Evolutionary conservation across 2,329 filamentous ascomycete species (phyloP).

Genomic region (Fusarium sp.): DNA sequence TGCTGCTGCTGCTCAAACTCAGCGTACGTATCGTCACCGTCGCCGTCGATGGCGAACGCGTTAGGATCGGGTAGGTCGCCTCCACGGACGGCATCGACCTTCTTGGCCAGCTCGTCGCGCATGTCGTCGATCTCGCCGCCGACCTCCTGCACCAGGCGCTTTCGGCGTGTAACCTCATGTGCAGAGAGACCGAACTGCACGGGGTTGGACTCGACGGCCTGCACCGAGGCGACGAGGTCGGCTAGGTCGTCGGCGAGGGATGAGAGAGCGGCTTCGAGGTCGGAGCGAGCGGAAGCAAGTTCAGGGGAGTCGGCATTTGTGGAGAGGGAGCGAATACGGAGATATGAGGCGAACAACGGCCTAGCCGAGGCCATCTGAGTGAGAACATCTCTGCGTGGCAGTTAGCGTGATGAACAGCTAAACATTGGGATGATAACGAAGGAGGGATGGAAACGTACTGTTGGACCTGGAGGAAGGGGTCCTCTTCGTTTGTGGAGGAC

Average conservation of each 20-base stretch:
- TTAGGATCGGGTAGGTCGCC: conserved; percentile 66
- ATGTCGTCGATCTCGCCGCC: conserved; percentile 90
- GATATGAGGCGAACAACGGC: conserved; percentile 91
- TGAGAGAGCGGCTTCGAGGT: conserved; percentile 74
- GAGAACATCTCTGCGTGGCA: conserved; percentile 81
- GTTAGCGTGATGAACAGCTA: conserved; percentile 17
- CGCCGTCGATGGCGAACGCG: conserved; percentile 66
- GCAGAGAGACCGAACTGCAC: conserved; percentile 87
- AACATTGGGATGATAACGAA: not conserved
- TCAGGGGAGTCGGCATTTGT: conserved; percentile 81
- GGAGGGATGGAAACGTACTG: conserved; percentile 60
- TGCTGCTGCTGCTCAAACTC: conserved; percentile 94
- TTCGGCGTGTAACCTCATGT: conserved; percentile 83
- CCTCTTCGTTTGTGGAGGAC: conserved; percentile 75
- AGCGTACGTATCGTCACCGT: conserved; percentile 69
- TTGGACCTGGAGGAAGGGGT: conserved; percentile 79
- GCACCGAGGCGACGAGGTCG: conserved; percentile 88
- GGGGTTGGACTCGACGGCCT: conserved; percentile 88
- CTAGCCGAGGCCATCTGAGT: conserved; percentile 83
- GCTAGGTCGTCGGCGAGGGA: conserved; percentile 84
- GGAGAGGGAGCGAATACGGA: conserved; percentile 91
- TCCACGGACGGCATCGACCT: conserved; percentile 54
- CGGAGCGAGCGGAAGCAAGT: conserved; percentile 80
- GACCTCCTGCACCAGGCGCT: conserved; percentile 89
- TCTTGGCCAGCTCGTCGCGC: conserved; percentile 81